Evolutionary conservation across 306 rosid genomes (phyloP), one percentile per base, ranked within the genome.

Genomic region (Corylus americana): DNA sequence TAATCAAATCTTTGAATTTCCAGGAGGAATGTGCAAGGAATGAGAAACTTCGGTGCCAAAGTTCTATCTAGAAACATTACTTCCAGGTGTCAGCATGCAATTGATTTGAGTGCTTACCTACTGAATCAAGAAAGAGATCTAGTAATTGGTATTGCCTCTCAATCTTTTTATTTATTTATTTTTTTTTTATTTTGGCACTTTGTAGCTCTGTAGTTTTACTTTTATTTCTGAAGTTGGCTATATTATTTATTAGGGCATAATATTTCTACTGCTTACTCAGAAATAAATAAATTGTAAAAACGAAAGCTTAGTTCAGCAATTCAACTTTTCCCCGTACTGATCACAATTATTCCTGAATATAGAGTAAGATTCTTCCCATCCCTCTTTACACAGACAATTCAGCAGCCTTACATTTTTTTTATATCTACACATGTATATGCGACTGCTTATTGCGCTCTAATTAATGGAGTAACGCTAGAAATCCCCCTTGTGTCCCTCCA

Each of bases 11-110:
- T 78, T 79, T 83, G 17, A 59, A 80, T 85, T 55, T 77, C 44
- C 92, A 95, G 98, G 96, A 83, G 80, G 88, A 91, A 85, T 86
- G 91, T 73, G 77, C 87, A 37, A 86, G 85, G 84, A 86, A 90
- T 39, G 90, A 91, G 78, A 80, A 71, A 80, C 85, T 86, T 45
- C 74, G 48, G 58, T 39, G 86, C 79, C 80, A 54, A 70, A 77
- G 73, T 84, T 85, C 79, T 55, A 17, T 55, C 20, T 86, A 78
- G 85, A 75, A 73, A 54, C 80, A 66, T 70, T 74, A 74, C 62
- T 78, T 71, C 29, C 64, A 73, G 82, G 17, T 39, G 79, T 80
- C 48, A 55, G 55, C 70, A 10, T 73, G 64, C 47, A 68, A 50
- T 51, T 27, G 1, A 3, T 9, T 9, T 12, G 47, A 27, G 16